Evolutionary conservation across 768 basidiomycete genomes (phyloP), one percentile per base, ranked within the genome.

Genomic region (Terana coerulea): DNA sequence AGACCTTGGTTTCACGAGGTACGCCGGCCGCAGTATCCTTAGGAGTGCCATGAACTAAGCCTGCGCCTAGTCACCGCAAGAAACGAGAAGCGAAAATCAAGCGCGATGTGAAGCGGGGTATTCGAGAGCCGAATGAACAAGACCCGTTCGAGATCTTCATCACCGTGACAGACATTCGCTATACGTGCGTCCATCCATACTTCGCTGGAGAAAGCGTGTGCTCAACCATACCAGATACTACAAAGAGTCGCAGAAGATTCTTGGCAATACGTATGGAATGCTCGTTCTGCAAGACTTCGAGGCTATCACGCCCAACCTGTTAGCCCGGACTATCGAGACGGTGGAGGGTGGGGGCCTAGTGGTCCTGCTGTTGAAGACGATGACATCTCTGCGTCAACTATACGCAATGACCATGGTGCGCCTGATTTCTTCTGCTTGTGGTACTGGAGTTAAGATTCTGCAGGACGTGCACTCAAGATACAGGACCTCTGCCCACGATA

Each of bases 141-240:
- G 84, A 91, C 67, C 95, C 97, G 1, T 98, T 99, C 67, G 97
- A 99, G 72, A 91, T 98, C 36, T 99, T 99, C 65, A 86, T 98
- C 11, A 90, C 91, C 0, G 95, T 98, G n/a, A 98, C 95, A 3
- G 95, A 99, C 67, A 98, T 99, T 53, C 86, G 95, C 50, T 99
- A 99, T 74, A 93, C 91, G 84, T 94, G 65, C 63, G 87, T 78
- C 29, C n/a, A n/a, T 9, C 33, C 46, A 15, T 30, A 39, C 21
- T 26, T 15, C 29, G 25, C 31, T 22, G 14, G 41, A n/a, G 17
- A 28, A n/a, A 2, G n/a, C 28, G 14, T 22, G 12, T 14, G 33
- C 34, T 55, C 42, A 30, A 24, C 45, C 24, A 28, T 40, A 34
- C 9, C 30, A 61, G 88, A 41, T 95, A 98, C 73, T 98, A 98